phyloP scores from a whole-genome alignment of 768 basidiomycete genomes.

The Amanita jacksonii region DNA sequence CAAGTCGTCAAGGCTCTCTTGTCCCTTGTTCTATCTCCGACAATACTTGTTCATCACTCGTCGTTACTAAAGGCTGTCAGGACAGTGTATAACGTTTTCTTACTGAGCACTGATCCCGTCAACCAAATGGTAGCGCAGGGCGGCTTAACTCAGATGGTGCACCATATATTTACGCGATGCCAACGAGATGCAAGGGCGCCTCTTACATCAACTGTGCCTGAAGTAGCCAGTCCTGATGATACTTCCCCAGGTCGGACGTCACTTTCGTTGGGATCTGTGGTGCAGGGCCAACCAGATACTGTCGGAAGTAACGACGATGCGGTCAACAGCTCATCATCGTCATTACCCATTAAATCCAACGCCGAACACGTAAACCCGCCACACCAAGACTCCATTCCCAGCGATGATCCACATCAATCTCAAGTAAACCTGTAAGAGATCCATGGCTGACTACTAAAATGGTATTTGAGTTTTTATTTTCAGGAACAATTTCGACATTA shows the following conservation, averaged over 20 bases:
- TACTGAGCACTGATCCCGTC: conserved; percentile 80
- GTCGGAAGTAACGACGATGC: neutral
- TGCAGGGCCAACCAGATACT: neutral
- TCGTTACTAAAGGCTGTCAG: conserved; percentile 92
- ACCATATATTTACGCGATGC: conserved; percentile 89
- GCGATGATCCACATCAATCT: conserved; percentile 3
- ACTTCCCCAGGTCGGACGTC: conserved; percentile 7
- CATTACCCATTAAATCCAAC: conserved; percentile 3
- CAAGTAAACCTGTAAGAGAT: conserved; percentile 5
- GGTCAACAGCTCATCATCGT: conserved; percentile 6
- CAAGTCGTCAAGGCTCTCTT: conserved; percentile 96
- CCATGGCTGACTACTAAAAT: conserved; percentile 2
- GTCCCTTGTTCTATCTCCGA: conserved; percentile 78
- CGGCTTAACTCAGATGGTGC: conserved; percentile 95
- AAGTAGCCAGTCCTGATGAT: neutral
- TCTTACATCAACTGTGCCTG: conserved; percentile 9
- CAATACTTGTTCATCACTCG: conserved; percentile 88
- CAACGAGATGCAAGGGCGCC: conserved; percentile 19
- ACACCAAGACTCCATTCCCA: neutral
- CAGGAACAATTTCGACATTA: conserved; percentile 24
- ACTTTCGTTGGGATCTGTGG: conserved; percentile 8
- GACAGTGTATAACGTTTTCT: conserved; percentile 97
- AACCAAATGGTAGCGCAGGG: conserved; percentile 99
- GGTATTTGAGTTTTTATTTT: conserved; percentile 26
- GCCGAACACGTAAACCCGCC: neutral